These are phyloP conservation scores for Aspergillus caelatus DNA, from an alignment of 2,329 filamentous ascomycete genomes.

Conservation along the genomic window DNA sequence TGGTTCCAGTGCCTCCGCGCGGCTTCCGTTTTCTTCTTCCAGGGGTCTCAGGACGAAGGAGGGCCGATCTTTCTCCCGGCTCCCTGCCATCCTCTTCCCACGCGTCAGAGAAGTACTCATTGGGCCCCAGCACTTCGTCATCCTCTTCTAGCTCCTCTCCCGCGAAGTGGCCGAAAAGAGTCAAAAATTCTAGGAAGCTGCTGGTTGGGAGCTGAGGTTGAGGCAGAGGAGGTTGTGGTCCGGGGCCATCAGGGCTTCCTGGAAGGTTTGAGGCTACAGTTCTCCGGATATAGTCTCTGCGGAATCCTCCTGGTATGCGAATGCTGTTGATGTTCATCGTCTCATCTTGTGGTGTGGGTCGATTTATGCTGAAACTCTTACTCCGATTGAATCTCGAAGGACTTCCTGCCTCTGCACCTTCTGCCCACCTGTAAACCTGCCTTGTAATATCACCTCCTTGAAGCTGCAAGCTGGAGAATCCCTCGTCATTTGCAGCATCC, in stretches of 20 bases:
- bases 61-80: conserved; percentile 82
- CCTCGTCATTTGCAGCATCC: conserved; percentile 60
- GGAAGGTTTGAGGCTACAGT: conserved; percentile 59
- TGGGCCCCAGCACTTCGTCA: conserved; percentile 81
- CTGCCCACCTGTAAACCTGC: conserved; percentile 95
- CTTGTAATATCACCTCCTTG: conserved; percentile 95
- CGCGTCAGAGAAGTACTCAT: conserved; percentile 88
- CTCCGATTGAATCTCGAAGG: conserved; percentile 69
- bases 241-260: conserved; percentile 43
- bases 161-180: conserved; percentile 94
- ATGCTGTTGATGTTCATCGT: conserved; percentile 86
- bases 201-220: conserved; percentile 75
- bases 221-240: conserved; percentile 37
- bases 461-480: conserved; percentile 89
- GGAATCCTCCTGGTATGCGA: conserved; percentile 89
- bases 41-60: conserved; percentile 71
- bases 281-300: conserved; percentile 83
- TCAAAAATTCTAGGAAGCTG: conserved; percentile 94
- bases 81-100: conserved; percentile 68
- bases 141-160: conserved; percentile 97
- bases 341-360: conserved; percentile 78
- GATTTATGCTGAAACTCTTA: conserved; percentile 80
- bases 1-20: conserved; percentile 73
- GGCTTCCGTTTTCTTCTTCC: conserved; percentile 74
- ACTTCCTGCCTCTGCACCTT: conserved; percentile 74